These are phyloP conservation scores for Cladosporium sp. DNA, from an alignment of 2,329 filamentous ascomycete genomes.

Conservation along the genomic window DNA sequence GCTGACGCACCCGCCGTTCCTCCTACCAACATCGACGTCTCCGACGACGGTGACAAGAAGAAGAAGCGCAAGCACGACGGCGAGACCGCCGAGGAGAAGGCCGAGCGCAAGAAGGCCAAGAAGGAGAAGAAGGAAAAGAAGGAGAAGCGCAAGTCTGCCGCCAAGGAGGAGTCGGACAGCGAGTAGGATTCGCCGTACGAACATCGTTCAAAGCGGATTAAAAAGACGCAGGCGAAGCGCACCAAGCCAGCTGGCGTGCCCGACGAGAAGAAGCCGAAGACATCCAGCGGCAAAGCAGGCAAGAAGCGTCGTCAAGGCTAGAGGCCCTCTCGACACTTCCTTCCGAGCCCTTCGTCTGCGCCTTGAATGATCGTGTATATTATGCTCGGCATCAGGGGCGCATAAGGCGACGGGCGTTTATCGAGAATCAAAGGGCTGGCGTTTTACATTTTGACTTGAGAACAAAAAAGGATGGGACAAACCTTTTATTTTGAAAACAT, in stretches of 20 bases:
- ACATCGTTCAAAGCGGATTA: background rate
- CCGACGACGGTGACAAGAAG: constrained; percentile 42
- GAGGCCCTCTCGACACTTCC: background rate
- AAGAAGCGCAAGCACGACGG: constrained; percentile 52
- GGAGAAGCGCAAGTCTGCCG: constrained; percentile 45
- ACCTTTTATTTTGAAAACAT: background rate
- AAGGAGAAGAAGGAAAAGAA: constrained; percentile 79
- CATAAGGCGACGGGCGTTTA: constrained; percentile 19
- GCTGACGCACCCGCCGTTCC: constrained; percentile 32
- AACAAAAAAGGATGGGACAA: background rate
- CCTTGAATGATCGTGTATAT: constrained; percentile 9
- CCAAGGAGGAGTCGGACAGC: constrained; percentile 42
- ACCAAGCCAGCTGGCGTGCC: background rate
- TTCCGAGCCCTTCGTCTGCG: constrained; percentile 1
- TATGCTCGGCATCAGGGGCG: constrained; percentile 15
- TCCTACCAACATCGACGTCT: constrained; percentile 24
- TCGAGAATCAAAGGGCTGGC: background rate
- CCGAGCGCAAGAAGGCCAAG: constrained; percentile 65
- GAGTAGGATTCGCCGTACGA: constrained; percentile 30
- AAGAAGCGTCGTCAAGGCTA: constrained; percentile 5
- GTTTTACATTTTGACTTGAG: constrained; percentile 4
- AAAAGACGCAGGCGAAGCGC: constrained; percentile 8
- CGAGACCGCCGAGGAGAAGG: constrained; percentile 41
- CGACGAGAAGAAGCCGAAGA: background rate
- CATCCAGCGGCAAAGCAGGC: background rate